phyloP scores from a whole-genome alignment of 1,284 basidiomycete genomes.

The Leccinum brunneo-olivaceum region DNA sequence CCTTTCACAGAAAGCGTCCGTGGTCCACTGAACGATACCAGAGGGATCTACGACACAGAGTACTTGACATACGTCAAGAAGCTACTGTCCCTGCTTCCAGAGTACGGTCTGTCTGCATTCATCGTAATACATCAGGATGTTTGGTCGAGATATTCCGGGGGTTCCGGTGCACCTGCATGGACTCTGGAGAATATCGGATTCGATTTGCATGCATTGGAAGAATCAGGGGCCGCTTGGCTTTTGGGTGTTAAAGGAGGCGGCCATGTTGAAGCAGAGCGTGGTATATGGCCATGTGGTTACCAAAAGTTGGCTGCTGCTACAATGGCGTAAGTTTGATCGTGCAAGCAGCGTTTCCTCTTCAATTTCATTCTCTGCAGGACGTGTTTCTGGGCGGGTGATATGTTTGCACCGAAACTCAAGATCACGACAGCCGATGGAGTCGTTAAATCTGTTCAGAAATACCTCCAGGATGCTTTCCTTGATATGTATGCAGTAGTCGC shows the following conservation, averaged over 20 bases:
- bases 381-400: conserved; percentile 86
- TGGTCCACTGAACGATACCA: conserved; percentile 24
- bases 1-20: neutral
- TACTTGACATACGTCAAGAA: conserved; percentile 78
- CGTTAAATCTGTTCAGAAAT: conserved; percentile 68
- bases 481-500: conserved; percentile 72
- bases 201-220: conserved; percentile 69
- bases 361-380: conserved; percentile 38
- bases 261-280: conserved; percentile 64
- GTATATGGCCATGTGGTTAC: conserved; percentile 88
- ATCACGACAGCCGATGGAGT: conserved; percentile 45
- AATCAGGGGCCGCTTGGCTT: conserved; percentile 80
- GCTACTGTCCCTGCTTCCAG: conserved; percentile 70
- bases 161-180: conserved; percentile 91
- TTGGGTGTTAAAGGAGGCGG: conserved; percentile 72
- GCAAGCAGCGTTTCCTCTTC: conserved; percentile 16
- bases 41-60: conserved; percentile 76
- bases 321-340: conserved; percentile 61
- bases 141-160: conserved; percentile 92
- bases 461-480: conserved; percentile 79
- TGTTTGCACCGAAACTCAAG: conserved; percentile 71
- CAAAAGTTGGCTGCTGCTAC: conserved; percentile 84
- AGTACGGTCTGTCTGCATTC: conserved; percentile 79
- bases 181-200: conserved; percentile 78
- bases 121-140: conserved; percentile 87